phyloP scores from a whole-genome alignment of 768 basidiomycete genomes.

The Lentinula sp. region DNA sequence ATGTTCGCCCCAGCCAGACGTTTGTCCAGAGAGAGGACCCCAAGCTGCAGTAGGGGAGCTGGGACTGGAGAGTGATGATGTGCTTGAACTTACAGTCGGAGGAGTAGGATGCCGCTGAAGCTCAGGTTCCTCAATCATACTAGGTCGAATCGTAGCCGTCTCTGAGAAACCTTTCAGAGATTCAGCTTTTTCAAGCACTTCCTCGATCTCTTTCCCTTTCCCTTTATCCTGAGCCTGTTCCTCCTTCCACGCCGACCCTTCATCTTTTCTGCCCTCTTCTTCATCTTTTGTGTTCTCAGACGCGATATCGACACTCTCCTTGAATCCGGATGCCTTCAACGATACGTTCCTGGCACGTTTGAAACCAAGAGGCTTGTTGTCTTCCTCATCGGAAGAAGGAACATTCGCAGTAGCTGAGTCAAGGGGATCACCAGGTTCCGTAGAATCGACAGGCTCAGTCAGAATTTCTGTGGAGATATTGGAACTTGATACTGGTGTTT shows the following conservation, averaged over 20 bases:
- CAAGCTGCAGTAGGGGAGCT: slow-evolving; percentile 10
- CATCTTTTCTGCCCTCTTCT: background rate
- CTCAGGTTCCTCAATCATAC: slow-evolving; percentile 24
- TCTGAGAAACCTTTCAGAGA: slow-evolving; percentile 27
- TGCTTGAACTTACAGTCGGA: background rate
- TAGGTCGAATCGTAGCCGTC: slow-evolving; percentile 36
- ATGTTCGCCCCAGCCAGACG: slow-evolving; percentile 43
- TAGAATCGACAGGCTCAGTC: slow-evolving; percentile 17
- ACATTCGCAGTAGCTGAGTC: slow-evolving; percentile 21
- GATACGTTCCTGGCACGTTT: slow-evolving; percentile 6
- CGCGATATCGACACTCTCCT: slow-evolving; percentile 33
- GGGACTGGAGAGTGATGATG: background rate
- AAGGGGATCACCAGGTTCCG: slow-evolving; percentile 26
- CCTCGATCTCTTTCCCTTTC: slow-evolving; percentile 1
- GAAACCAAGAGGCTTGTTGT: slow-evolving; percentile 20
- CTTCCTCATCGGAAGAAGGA: slow-evolving; percentile 25
- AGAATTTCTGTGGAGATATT: slow-evolving; percentile 18
- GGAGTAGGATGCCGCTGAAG: slow-evolving; percentile 13
- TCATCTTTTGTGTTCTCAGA: background rate
- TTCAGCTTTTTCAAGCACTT: slow-evolving; percentile 4
- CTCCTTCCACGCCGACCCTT: background rate
- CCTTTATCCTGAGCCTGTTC: slow-evolving; percentile 8
- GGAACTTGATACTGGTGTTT: slow-evolving; percentile 17
- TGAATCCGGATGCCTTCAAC: slow-evolving; percentile 42
- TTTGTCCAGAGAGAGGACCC: slow-evolving; percentile 9